Conservation (phyloP, 345 rosid genomes). For the Sisymbrium altissimum region DNA sequence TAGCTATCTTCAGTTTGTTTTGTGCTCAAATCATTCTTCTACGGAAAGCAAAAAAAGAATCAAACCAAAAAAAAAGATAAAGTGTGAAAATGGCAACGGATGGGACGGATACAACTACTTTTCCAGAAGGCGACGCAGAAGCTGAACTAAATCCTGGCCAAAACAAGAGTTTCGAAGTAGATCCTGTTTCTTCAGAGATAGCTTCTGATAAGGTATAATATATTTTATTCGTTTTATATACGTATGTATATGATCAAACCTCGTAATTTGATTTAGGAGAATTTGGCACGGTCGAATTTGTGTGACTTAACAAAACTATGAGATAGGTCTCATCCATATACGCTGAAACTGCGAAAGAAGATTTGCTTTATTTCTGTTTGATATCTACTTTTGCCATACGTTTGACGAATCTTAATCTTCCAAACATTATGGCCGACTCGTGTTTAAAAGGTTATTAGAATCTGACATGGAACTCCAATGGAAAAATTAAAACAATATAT, state of each 20-base stretch:
- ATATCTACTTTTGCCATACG: neutral
- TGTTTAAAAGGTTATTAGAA: neutral
- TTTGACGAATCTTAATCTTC: neutral
- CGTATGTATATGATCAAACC: neutral
- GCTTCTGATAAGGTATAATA: slow-evolving; percentile 25
- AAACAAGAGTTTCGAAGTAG: slow-evolving; percentile 41
- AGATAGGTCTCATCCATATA: neutral
- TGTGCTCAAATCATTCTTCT: neutral
- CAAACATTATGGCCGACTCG: too few species aligned
- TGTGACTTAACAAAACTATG: neutral
- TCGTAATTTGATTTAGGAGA: neutral
- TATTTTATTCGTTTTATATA: neutral
- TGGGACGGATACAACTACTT: slow-evolving; percentile 6
- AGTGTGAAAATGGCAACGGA: slow-evolving; percentile 40
- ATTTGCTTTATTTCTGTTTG: neutral
- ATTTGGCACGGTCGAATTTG: too few species aligned
- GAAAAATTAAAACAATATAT: too few species aligned
- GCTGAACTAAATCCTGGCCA: slow-evolving; percentile 40
- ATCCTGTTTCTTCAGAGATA: slow-evolving; percentile 45
- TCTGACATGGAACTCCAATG: neutral
- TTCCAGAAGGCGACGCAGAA: slow-evolving; percentile 48
- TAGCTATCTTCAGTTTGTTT: slow-evolving; percentile 3
- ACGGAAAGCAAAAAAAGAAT: neutral
- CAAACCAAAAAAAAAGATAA: neutral
- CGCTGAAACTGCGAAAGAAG: too few species aligned